A percentile compares a stretch with the other conserved stretches of the same genome.
phyloP scores from a whole-genome alignment of 495 filamentous ascomycete species.

The Aspergillus cavernicola region DNA sequence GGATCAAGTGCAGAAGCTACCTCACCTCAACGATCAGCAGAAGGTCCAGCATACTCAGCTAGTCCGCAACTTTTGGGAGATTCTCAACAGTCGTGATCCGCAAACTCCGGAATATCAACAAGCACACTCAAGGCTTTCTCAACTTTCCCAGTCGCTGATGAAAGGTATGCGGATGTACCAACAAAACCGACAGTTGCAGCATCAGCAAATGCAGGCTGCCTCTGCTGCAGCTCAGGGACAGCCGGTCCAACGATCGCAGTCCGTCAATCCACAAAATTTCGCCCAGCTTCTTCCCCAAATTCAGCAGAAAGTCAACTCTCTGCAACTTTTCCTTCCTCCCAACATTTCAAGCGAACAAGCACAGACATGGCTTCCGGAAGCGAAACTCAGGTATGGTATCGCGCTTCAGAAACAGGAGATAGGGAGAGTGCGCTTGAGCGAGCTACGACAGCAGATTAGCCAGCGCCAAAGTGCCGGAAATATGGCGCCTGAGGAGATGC shows the following conservation, averaged over 20 bases:
- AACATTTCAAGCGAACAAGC: constrained; percentile 44
- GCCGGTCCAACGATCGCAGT: constrained; percentile 34
- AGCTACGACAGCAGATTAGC: constrained; percentile 35
- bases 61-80: constrained; percentile 56
- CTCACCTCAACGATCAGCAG: constrained; percentile 53
- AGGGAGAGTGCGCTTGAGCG: constrained; percentile 35
- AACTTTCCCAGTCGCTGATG: constrained; percentile 61
- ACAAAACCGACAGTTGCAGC: constrained; percentile 41
- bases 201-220: constrained; percentile 27
- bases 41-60: constrained; percentile 64
- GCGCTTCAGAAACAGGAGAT: constrained; percentile 51
- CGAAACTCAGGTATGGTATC: constrained; percentile 49
- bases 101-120: constrained; percentile 54
- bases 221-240: constrained; percentile 32
- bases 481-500: constrained; percentile 42
- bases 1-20: constrained; percentile 50
- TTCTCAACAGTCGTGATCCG: constrained; percentile 54
- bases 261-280: constrained; percentile 39
- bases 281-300: constrained; percentile 42
- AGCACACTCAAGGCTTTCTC: constrained; percentile 61
- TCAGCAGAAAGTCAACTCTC: constrained; percentile 42
- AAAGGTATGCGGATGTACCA: constrained; percentile 51
- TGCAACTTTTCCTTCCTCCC: constrained; percentile 46
- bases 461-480: constrained; percentile 36
- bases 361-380: constrained; percentile 49